A percentile compares a stretch with the other conserved stretches of the same genome.
phyloP scores from a whole-genome alignment of 1,284 basidiomycete species.

The Puccinia brachypodii region DNA sequence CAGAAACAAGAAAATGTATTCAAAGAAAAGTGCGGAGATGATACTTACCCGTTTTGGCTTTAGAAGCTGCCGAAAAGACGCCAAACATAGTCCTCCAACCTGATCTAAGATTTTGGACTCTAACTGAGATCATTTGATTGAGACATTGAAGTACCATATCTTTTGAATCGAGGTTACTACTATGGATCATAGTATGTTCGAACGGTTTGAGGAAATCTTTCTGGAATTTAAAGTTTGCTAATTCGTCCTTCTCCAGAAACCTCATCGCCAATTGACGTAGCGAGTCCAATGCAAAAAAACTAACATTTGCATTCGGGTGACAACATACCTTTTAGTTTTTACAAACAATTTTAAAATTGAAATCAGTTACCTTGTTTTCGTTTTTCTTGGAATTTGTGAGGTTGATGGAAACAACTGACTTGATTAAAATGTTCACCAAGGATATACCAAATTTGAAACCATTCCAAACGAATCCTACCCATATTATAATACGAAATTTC shows the following conservation, averaged over 20 bases:
- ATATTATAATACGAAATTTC: constrained; percentile 99
- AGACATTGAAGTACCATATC: constrained; percentile 99
- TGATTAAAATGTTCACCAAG: constrained; percentile 99
- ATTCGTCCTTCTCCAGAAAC: constrained; percentile 97
- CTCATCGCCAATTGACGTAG: constrained; percentile 98
- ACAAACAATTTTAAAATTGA: not conserved
- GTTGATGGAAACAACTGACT: constrained; percentile 63
- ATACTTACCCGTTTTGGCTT: constrained; percentile 77
- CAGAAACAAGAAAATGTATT: not conserved
- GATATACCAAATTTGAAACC: constrained; percentile 98
- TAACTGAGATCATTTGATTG: constrained; percentile 97
- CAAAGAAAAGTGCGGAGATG: not conserved
- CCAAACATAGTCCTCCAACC: constrained; percentile 99
- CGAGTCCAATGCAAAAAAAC: constrained; percentile 94
- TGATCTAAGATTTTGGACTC: constrained; percentile 91
- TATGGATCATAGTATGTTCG: constrained; percentile 96
- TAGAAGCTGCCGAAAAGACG: constrained; percentile 93
- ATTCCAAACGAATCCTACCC: constrained; percentile 95
- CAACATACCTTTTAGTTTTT: constrained; percentile 76
- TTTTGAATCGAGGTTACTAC: constrained; percentile 88
- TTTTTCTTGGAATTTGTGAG: not conserved
- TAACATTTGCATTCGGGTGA: constrained; percentile 94
- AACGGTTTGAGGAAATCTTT: constrained; percentile 99
- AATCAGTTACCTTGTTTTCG: not conserved
- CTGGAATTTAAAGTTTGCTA: constrained; percentile 98